Percentiles rank a stretch among this genome's conserved stretches.
Conservation (phyloP, 1,139 yeast genomes). For the Geotrichum aggregatum region DNA sequence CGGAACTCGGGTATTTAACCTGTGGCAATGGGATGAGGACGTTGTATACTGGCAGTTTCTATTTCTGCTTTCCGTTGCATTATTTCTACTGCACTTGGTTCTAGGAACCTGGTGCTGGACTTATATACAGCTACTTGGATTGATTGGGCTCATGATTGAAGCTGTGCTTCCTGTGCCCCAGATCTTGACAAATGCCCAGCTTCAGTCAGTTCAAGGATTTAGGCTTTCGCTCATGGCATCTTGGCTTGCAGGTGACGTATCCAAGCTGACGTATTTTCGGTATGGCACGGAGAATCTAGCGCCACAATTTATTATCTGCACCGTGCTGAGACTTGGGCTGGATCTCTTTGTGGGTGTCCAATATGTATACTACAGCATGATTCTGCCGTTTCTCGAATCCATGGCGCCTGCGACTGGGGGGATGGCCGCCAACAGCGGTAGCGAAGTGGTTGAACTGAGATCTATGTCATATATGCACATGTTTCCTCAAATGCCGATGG, state of each 20-base stretch:
- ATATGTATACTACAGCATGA: constrained; percentile 50
- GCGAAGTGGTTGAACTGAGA: constrained; percentile 1
- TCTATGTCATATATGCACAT: not conserved
- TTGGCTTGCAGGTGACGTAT: constrained; percentile 86
- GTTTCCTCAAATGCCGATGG: too few relatives aligned
- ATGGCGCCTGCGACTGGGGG: not conserved
- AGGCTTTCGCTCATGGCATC: constrained; percentile 67
- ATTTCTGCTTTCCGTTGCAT: constrained; percentile 43
- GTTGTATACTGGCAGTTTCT: constrained; percentile 64
- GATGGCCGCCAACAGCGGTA: not conserved
- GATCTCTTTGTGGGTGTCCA: constrained; percentile 75
- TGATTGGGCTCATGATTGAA: constrained; percentile 70
- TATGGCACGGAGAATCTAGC: constrained; percentile 69
- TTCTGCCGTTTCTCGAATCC: constrained; percentile 6
- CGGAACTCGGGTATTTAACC: constrained; percentile 53
- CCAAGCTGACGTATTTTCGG: constrained; percentile 66
- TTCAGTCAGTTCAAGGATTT: constrained; percentile 73
- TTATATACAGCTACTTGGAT: constrained; percentile 62
- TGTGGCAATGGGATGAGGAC: constrained; percentile 84
- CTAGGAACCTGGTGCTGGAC: constrained; percentile 39
- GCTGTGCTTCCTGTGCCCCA: constrained; percentile 87
- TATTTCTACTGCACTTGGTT: constrained; percentile 46
- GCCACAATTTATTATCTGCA: constrained; percentile 67
- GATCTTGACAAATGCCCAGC: constrained; percentile 63
- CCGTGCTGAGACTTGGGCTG: constrained; percentile 71